Evolutionary conservation across 2,329 filamentous ascomycete species (phyloP).

Genomic region (Colletotrichum lentis): DNA sequence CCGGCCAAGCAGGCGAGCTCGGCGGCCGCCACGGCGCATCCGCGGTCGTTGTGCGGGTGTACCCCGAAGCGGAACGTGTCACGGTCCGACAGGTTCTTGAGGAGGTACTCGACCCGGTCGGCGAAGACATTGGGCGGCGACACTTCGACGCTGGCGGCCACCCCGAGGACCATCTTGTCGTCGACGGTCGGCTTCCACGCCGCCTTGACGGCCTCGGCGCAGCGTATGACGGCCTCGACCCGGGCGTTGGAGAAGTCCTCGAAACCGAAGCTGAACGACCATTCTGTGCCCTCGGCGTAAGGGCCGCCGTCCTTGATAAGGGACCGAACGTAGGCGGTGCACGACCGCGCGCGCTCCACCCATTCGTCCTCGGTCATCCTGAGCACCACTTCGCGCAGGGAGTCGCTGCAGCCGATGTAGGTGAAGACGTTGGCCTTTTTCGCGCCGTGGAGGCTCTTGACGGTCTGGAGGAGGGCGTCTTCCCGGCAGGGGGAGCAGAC

Average conservation of each 20-base stretch:
- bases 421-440: conserved; percentile 95
- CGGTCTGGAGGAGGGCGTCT: conserved; percentile 89
- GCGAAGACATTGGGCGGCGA: conserved; percentile 93
- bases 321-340: conserved; percentile 83
- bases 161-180: conserved; percentile 91
- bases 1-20: conserved; percentile 96
- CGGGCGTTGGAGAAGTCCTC: conserved; percentile 91
- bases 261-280: conserved; percentile 83
- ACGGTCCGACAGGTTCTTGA: conserved; percentile 80
- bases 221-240: conserved; percentile 79
- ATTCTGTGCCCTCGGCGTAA: conserved; percentile 64
- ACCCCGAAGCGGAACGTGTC: conserved; percentile 89
- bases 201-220: conserved; percentile 92
- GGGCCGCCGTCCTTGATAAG: conserved; percentile 82
- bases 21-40: conserved; percentile 86
- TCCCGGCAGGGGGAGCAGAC: conserved; percentile 90
- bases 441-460: conserved; percentile 85
- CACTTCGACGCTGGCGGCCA: conserved; percentile 95
- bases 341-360: conserved; percentile 70
- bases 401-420: conserved; percentile 94
- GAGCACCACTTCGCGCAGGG: conserved; percentile 91
- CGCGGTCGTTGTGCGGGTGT: conserved; percentile 93
- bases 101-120: conserved; percentile 96
- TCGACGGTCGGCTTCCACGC: conserved; percentile 86
- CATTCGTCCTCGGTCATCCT: conserved; percentile 83